phyloP scores from a whole-genome alignment of 2,329 filamentous ascomycete genomes.

The Colletotrichum theobromicola region DNA sequence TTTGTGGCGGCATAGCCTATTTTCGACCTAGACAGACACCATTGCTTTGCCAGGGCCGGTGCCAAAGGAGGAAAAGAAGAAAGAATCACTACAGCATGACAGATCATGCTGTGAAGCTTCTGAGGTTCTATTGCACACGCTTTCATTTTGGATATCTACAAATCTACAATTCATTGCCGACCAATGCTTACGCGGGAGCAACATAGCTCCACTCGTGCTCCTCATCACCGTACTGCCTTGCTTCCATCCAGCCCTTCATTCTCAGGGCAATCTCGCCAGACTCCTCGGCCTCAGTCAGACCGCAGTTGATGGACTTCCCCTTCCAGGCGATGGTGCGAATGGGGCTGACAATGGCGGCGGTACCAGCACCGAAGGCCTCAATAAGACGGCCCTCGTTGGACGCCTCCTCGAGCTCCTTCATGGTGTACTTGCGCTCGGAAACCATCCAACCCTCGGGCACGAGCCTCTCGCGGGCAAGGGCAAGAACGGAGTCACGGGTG shows the following conservation, averaged over 20 bases:
- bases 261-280: slow-evolving; percentile 82
- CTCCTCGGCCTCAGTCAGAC: slow-evolving; percentile 80
- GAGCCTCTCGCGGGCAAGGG: slow-evolving; percentile 83
- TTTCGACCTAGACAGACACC: background rate
- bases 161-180: slow-evolving; percentile 2
- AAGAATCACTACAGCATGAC: background rate
- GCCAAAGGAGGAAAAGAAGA: too few relatives aligned
- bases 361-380: slow-evolving; percentile 93
- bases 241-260: slow-evolving; percentile 98
- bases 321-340: slow-evolving; percentile 90
- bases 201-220: slow-evolving; percentile 87
- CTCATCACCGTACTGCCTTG: slow-evolving; percentile 92
- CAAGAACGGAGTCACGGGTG: slow-evolving; percentile 89
- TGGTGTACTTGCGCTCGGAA: slow-evolving; percentile 88
- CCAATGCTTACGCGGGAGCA: slow-evolving; percentile 34
- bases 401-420: slow-evolving; percentile 83
- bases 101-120: background rate
- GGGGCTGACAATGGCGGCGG: slow-evolving; percentile 91
- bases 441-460: slow-evolving; percentile 87
- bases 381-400: slow-evolving; percentile 83
- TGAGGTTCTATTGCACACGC: slow-evolving; percentile 13
- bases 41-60: background rate
- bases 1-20: background rate
- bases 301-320: slow-evolving; percentile 81
- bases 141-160: slow-evolving; percentile 14